phyloP scores from a whole-genome alignment of 192 early-diverging fungal genomes.

The Phycomyces blakesleeanus region DNA sequence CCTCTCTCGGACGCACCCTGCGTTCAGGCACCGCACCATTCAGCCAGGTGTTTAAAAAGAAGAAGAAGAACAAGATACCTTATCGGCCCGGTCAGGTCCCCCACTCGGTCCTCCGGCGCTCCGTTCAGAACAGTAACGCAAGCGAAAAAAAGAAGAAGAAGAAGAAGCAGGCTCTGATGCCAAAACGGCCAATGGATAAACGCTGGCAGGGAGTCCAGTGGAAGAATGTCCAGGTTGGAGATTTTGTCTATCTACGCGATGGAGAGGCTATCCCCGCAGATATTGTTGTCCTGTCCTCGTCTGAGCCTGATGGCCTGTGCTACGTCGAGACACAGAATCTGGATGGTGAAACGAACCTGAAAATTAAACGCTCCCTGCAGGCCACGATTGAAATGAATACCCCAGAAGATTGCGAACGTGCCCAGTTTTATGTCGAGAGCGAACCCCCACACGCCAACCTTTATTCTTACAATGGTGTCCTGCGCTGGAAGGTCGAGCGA shows the following conservation, averaged over 20 bases:
- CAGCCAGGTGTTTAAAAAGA: conserved; percentile 21
- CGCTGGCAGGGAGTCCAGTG: conserved; percentile 46
- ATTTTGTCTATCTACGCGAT: conserved; percentile 56
- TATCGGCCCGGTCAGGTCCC: conserved; percentile 42
- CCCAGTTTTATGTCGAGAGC: conserved; percentile 48
- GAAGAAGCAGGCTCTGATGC: background rate
- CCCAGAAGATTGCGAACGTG: conserved; percentile 51
- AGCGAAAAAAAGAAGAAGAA: background rate
- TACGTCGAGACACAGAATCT: conserved; percentile 78
- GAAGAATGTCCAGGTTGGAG: conserved; percentile 59
- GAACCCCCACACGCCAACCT: conserved; percentile 61
- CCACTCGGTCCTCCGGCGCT: conserved; percentile 41
- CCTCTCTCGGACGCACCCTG: conserved; percentile 11
- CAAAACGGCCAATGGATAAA: conserved; percentile 14
- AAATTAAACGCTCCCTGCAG: conserved; percentile 56
- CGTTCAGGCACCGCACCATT: conserved; percentile 19
- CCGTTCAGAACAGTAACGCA: background rate
- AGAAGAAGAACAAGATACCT: conserved; percentile 26
- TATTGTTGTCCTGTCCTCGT: conserved; percentile 59
- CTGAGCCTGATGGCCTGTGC: conserved; percentile 61
- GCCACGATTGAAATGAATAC: conserved; percentile 45
- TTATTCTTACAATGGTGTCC: conserved; percentile 60
- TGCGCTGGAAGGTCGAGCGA: conserved; percentile 31
- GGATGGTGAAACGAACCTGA: conserved; percentile 81
- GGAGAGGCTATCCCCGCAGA: conserved; percentile 65